Evolutionary conservation across 345 rosid genomes (phyloP), one percentile per base, ranked within the genome.

Genomic region (Ceriops decandra): DNA sequence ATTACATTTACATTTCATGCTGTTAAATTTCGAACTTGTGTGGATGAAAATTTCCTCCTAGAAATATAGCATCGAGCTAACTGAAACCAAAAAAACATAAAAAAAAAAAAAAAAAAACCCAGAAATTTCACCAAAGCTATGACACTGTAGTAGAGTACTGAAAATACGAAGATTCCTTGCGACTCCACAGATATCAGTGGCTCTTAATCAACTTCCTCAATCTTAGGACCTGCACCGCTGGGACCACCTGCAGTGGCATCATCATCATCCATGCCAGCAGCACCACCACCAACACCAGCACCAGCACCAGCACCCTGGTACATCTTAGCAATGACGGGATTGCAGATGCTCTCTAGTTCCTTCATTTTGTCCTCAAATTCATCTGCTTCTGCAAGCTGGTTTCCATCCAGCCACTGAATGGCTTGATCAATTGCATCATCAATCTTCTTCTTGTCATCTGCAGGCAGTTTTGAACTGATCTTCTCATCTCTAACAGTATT

Each of bases 141-240:
- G 19, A 3, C 16, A 42, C 13, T 13, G 15, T 15, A 0, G 2
- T 2, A 2, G 4, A 38, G 11, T 9, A 1, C 0, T 30, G 3
- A 42, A 60, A 20, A 33, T 0, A 1, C 9, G 1, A 60, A 6
- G 20, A 33, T 2, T 42, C 17, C 49, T 42, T 11, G 49, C 5
- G 1, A 42, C 19, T 42, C 49, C 15, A 13, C 46, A 0, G 4
- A 42, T 1, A 15, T 13, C 4, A 3, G 2, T 5, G 0, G 59
- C 57, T 2, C 32, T 75, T 70, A 75, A 42, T 75, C 79, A 7
- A 75, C 79, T 20, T 75, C 79, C 54, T 75, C 79, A 16, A 75
- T 75, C 74, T 75, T 75, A 22, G 79, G 79, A 26, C 79, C 79
- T 7, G 79, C 63, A 42, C 68, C 75, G 13, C 78, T 64, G 70